phyloP scores from a whole-genome alignment of 306 rosid species.

The Cercis canadensis region DNA sequence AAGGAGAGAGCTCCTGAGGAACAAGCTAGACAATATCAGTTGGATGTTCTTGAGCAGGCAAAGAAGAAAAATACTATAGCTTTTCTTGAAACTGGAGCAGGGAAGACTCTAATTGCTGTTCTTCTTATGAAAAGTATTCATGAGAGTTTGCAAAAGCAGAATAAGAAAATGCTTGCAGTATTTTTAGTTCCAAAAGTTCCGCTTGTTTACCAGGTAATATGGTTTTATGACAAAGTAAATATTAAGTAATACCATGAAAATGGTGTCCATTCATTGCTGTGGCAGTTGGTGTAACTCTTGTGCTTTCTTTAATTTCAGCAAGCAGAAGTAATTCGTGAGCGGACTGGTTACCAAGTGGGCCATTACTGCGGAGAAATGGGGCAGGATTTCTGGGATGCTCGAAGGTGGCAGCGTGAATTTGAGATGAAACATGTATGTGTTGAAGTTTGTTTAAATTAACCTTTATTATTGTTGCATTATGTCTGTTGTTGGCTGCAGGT shows the following conservation, averaged over 20 bases:
- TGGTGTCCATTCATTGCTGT: constrained; percentile 9
- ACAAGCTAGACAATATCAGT: constrained; percentile 87
- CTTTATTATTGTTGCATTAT: constrained; percentile 7
- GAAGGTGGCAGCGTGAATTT: constrained; percentile 96
- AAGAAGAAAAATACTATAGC: constrained; percentile 90
- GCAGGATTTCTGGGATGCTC: constrained; percentile 98
- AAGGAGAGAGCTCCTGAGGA: constrained; percentile 79
- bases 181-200: constrained; percentile 98
- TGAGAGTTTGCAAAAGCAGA: constrained; percentile 61
- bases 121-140: constrained; percentile 83
- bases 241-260: constrained; percentile 5
- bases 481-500: constrained; percentile 11
- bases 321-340: constrained; percentile 98
- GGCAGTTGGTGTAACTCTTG: constrained; percentile 16
- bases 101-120: constrained; percentile 96
- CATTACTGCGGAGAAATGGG: constrained; percentile 99
- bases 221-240: constrained; percentile 1
- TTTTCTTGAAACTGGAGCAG: constrained; percentile 99
- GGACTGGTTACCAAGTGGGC: constrained; percentile 93
- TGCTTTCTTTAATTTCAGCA: constrained; percentile 66
- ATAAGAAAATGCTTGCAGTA: constrained; percentile 86
- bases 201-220: constrained; percentile 89
- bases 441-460: constrained; percentile 11
- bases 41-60: constrained; percentile 98
- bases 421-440: constrained; percentile 77